Base-by-base conservation (phyloP, 2,329 filamentous ascomycete species). In the Aspergillus versicolor region DNA sequence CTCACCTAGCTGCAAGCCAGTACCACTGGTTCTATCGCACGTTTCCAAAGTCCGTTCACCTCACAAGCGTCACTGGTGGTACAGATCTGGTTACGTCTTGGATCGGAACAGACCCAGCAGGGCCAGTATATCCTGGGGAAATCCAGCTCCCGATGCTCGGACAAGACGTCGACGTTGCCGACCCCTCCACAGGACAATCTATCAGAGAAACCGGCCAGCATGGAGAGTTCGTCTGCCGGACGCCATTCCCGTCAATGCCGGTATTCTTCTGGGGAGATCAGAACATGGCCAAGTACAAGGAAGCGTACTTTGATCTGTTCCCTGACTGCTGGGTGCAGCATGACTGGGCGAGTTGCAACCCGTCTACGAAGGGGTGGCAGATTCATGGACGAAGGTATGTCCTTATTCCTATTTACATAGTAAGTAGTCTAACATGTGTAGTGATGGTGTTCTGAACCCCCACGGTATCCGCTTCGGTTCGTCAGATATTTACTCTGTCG, bases 361-460 rank as follows among this genome's bases (percentile, higher is more conserved):
- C 89, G 0, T 61, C 75, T 2, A 92, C 89, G 0, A 82, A 84
- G 5, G 82, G 84, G 55, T 59, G 72, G 15, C 59, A 68, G 46
- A 68, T 74, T 52, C 66, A 69, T 22, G 73, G 73, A 11, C 64
- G 70, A 19, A 67, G 81, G 37, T 40, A 40, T 7, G 15, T 17
- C 17, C 27, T 1, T 30, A 4, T 11, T 30, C 9, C 27, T 30
- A 30, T 11, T 11, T 30, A 11, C 9, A 1, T 30, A 30, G 0
- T 30, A 3, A 30, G 3, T 9, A 30, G 34, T 15, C 37, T 40
- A 40, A 40, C 37, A 3, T 40, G 37, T 3, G 6, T 5, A 40
- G 37, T 3, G 90, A 94, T 66, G 90, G 90, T 11, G 90, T 94
- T 6, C 75, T 94, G 44, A 94, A 94, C 68, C 90, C 90, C 0